Base-by-base conservation (phyloP, 2,329 filamentous ascomycete genomes). In the Pseudogymnoascus sp. region DNA sequence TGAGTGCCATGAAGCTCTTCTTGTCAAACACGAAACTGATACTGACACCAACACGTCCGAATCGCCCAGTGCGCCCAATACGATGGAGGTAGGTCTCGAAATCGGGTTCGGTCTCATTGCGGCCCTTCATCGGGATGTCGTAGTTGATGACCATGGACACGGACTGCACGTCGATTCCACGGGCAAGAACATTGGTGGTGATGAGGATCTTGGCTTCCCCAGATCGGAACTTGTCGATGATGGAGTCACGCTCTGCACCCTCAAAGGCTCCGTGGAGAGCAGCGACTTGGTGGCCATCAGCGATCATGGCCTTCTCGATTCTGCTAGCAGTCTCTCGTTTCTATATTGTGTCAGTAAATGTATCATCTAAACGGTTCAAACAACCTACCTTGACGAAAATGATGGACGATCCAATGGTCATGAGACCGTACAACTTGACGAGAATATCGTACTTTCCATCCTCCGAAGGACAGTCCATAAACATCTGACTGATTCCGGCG, bases 91-190 rank as follows among this genome's bases (percentile, higher is more conserved):
- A 99, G 0, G 94, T 99, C 79, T 97, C 92, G 56, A 87, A 87
- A 73, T 99, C 94, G 12, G 93, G 89, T 76, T 94, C 90, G 28
- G 82, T 82, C 69, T 97, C 92, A 16, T 89, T 86, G 33, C 82
- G 77, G 42, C 89, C 87, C 72, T 88, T 88, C 80, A 88, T 89
- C 23, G 88, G 88, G 64, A 91, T 89, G 69, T 91, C 89, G 77
- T 99, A 99, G 80, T 99, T 99, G 80, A 99, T 92, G 62, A 99
- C 94, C 88, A 99, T 94, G 8, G 92, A 96, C 12, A 99, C 94
- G 28, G 87, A 87, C 78, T 95, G 76, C 73, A 97, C 79, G 86
- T 99, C 94, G 71, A 99, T 97, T 73, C 94, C 94, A 73, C 94
- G 92, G 7, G 94, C 90, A 64, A 99, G 84, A 38, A 99, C 92